Conservation (phyloP, 805 yeast species). For the Ogataea nitratoaversa region DNA sequence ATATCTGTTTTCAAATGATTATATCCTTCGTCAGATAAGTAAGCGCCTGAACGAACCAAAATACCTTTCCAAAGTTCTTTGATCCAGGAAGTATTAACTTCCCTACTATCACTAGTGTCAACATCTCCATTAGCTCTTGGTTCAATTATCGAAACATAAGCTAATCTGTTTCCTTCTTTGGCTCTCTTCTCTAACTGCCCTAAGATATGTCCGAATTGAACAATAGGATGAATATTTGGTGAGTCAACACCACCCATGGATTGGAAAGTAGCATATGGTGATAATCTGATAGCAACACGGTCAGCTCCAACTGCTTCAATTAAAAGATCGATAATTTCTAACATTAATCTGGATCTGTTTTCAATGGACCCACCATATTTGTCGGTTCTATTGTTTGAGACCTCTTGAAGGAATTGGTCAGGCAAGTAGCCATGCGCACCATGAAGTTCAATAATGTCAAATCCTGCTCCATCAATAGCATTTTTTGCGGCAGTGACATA, state of each 20-base stretch:
- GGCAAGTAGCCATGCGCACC: constrained; percentile 38
- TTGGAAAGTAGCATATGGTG: constrained; percentile 41
- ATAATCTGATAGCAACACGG: constrained; percentile 43
- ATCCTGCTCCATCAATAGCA: constrained; percentile 34
- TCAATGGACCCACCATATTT: constrained; percentile 43
- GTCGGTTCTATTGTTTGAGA: constrained; percentile 37
- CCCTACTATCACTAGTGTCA: constrained; percentile 2
- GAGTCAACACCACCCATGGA: constrained; percentile 35
- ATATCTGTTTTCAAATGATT: constrained; percentile 17
- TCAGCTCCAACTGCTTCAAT: constrained; percentile 48
- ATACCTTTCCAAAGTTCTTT: constrained; percentile 33
- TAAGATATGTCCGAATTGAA: constrained; percentile 35
- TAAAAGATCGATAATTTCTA: constrained; percentile 48
- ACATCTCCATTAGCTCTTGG: constrained; percentile 21
- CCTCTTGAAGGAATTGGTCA: constrained; percentile 37
- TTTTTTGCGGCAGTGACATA: constrained; percentile 43
- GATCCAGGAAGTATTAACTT: constrained; percentile 16
- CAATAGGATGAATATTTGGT: constrained; percentile 31
- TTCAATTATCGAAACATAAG: constrained; percentile 28
- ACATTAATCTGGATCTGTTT: constrained; percentile 35
- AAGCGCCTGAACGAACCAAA: constrained; percentile 21
- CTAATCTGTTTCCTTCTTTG: constrained; percentile 21
- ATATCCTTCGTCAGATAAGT: constrained; percentile 26
- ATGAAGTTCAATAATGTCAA: constrained; percentile 40
- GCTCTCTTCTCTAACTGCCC: constrained; percentile 38